These are phyloP conservation scores for Corynespora cassiicola DNA, from an alignment of 2,329 filamentous ascomycete species.

Conservation along the genomic window DNA sequence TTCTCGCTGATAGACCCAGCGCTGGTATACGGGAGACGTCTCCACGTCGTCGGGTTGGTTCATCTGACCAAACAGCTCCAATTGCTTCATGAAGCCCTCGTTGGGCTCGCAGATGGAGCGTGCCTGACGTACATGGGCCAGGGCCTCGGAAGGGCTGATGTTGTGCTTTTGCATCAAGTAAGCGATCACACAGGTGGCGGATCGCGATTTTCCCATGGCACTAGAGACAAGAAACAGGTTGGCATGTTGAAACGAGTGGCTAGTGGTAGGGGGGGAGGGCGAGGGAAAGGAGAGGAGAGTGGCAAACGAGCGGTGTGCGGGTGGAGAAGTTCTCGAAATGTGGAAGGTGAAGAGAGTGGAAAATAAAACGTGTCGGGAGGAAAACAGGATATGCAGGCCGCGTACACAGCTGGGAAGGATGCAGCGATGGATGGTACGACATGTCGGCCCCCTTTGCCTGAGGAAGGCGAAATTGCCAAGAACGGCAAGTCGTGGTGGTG, in stretches of 20 bases:
- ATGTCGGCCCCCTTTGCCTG: conserved; percentile 14
- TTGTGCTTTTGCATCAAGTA: conserved; percentile 73
- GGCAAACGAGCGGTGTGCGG: conserved; percentile 46
- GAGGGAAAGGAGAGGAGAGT: conserved; percentile 29
- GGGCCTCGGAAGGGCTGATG: conserved; percentile 66
- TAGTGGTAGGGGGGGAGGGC: no score
- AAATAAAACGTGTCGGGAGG: conserved; percentile 14
- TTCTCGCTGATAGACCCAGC: conserved; percentile 73
- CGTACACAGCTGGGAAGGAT: conserved; percentile 21
- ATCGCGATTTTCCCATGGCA: conserved; percentile 95
- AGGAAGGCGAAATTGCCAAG: conserved; percentile 45
- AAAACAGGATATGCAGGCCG: conserved; percentile 23
- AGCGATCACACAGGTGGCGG: conserved; percentile 81
- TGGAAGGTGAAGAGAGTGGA: conserved; percentile 18
- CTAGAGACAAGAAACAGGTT: conserved; percentile 57
- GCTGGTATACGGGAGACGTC: conserved; percentile 77
- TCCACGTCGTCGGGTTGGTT: conserved; percentile 75
- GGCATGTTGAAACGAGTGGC: conserved; percentile 39
- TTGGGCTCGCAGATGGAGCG: conserved; percentile 88
- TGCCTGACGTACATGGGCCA: conserved; percentile 71
- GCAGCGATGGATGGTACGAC: conserved; percentile 11
- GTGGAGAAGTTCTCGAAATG: conserved; percentile 21
- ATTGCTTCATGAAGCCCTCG: conserved; percentile 86
- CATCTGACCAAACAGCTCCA: conserved; percentile 88
- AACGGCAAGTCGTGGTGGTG: conserved; percentile 28